phyloP scores from a whole-genome alignment of 768 basidiomycete species.

The Amyloporia xantha region DNA sequence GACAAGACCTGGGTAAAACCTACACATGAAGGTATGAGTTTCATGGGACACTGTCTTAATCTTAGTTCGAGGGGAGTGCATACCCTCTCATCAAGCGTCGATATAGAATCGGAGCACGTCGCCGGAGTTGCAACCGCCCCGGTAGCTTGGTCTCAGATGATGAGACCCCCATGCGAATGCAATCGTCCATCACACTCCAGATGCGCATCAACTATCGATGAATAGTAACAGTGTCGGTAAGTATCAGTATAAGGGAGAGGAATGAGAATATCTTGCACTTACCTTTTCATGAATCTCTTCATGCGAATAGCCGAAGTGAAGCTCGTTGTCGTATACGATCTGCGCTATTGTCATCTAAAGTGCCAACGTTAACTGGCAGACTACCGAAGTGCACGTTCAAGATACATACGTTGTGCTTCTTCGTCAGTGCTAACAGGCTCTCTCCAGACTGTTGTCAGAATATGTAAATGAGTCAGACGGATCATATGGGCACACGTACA shows the following conservation, averaged over 20 bases:
- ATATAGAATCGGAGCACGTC: slow-evolving; percentile 87
- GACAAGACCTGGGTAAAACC: slow-evolving; percentile 47
- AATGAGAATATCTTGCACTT: neutral
- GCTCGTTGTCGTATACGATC: slow-evolving; percentile 90
- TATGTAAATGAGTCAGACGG: neutral
- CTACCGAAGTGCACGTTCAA: neutral
- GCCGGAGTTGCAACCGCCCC: slow-evolving; percentile 71
- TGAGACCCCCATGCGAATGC: slow-evolving; percentile 81
- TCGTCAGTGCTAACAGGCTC: slow-evolving; percentile 67
- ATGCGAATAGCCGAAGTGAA: slow-evolving; percentile 69
- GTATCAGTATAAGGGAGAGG: neutral
- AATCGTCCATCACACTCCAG: slow-evolving; percentile 91
- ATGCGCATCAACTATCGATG: slow-evolving; percentile 66
- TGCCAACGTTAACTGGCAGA: neutral
- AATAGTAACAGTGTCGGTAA: slow-evolving; percentile 1
- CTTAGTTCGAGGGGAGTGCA: no score
- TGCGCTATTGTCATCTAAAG: slow-evolving; percentile 86
- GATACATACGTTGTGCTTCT: slow-evolving; percentile 69
- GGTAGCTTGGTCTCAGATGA: slow-evolving; percentile 75
- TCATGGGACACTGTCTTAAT: no score
- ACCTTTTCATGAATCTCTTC: slow-evolving; percentile 73
- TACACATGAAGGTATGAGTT: no score
- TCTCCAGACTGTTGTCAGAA: slow-evolving; percentile 48
- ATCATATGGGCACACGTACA: slow-evolving; percentile 11
- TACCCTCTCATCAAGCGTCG: slow-evolving; percentile 86